Base-by-base conservation (phyloP, 768 basidiomycete species). In the Coprinopsis sp. region DNA sequence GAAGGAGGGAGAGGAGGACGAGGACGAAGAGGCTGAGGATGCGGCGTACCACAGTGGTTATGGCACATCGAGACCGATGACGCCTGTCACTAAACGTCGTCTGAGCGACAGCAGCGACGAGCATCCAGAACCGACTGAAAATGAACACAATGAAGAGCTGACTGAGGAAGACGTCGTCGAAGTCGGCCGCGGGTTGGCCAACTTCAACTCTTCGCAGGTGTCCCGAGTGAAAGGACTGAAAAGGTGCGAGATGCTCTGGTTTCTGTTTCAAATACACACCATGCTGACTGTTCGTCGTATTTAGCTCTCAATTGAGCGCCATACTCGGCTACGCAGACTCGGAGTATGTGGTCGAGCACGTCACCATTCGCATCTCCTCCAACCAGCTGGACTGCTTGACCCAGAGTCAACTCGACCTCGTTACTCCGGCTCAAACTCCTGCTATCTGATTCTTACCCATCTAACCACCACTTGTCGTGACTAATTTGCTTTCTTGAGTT, bases 321-420 rank as follows among this genome's bases (percentile, higher is more conserved):
- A 57, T 93, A 5, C 64, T 99, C 38, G 95, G 93, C 2, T 98
- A 99, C 64, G 89, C 88, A 12, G 96, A 99, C 60, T 88, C 91
- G 22, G 96, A 98, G 63, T 89, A 98, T 67, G 93, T 98, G 38
- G 94, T 95, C 5, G 96, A 98, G 60, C 91, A 93, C 58, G 84
- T 96, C 57, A 91, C 89, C 2, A 86, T 95, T 43, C 76, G 84
- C 44, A 61, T 79, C 33, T 71, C 75, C 10, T 76, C 80, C 45
- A 25, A 25, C 31, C 25, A 10, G 25, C 18, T 46, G 39, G 30
- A n/a, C n/a, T n/a, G n/a, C n/a, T n/a, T n/a, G n/a, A n/a, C n/a
- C n/a, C n/a, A n/a, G n/a, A n/a, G n/a, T n/a, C n/a, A n/a, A n/a
- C n/a, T n/a, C n/a, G n/a, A n/a, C n/a, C n/a, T n/a, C n/a, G n/a